Percentiles rank a stretch among this genome's conserved stretches.
Evolutionary conservation across 2,329 filamentous ascomycete genomes (phyloP).

Genomic region (Penicillium oxalicum): DNA sequence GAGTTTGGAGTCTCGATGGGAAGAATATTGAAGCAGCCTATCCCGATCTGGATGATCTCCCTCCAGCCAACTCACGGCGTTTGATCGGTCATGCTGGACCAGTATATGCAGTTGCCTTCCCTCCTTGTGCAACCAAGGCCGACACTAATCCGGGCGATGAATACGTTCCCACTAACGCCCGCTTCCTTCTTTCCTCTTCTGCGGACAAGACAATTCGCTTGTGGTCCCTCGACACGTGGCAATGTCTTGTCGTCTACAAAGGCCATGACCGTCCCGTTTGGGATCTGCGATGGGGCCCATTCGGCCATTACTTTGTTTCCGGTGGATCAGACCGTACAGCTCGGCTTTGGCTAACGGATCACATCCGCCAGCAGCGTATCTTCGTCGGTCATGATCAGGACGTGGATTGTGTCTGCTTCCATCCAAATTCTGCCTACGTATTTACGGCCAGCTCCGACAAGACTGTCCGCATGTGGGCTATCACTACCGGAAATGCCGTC

Average conservation of each 20-base stretch:
- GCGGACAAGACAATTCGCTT: constrained; percentile 82
- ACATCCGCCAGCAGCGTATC: constrained; percentile 80
- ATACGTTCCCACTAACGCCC: constrained; percentile 53
- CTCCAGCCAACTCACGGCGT: constrained; percentile 66
- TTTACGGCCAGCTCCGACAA: constrained; percentile 93
- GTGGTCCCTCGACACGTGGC: constrained; percentile 88
- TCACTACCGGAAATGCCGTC: constrained; percentile 79
- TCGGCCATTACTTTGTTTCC: constrained; percentile 90
- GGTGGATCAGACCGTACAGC: constrained; percentile 85
- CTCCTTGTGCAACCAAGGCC: constrained; percentile 56
- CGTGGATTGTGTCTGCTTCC: constrained; percentile 88
- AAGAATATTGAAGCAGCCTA: constrained; percentile 67
- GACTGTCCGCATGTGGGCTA: constrained; percentile 94
- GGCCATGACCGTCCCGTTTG: constrained; percentile 86
- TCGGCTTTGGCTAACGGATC: constrained; percentile 86
- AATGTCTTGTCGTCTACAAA: constrained; percentile 90
- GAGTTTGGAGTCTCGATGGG: constrained; percentile 87
- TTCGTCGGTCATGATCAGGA: constrained; percentile 89
- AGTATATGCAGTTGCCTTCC: constrained; percentile 85
- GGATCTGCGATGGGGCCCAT: constrained; percentile 83
- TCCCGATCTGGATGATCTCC: constrained; percentile 52
- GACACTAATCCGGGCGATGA: constrained; percentile 37
- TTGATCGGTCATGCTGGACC: constrained; percentile 84
- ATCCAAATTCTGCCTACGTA: constrained; percentile 87
- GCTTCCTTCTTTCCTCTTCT: constrained; percentile 79